Evolutionary conservation across 169 alveolate genomes (phyloP).

Genomic region (Eimeria brunetti): DNA sequence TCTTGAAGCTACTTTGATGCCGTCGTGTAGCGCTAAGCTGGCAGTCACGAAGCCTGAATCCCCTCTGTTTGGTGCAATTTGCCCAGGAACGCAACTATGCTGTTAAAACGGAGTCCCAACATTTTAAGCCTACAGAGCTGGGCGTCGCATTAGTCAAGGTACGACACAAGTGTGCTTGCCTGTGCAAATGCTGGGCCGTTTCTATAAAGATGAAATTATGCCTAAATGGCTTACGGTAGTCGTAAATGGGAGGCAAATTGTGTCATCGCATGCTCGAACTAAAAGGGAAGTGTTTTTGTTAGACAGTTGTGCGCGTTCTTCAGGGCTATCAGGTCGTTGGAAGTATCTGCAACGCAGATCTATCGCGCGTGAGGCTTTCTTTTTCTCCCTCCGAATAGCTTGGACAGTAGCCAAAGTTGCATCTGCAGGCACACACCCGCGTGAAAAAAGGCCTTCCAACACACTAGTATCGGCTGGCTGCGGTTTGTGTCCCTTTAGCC

Average conservation of each 20-base stretch:
- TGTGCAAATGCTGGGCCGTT: neutral
- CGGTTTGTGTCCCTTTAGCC: constrained; percentile 60
- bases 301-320: neutral
- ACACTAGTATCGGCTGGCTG: neutral
- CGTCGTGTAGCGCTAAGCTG: neutral
- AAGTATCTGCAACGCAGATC: constrained; percentile 56
- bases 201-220: neutral
- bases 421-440: neutral
- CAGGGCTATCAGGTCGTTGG: constrained; percentile 57
- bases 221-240: neutral
- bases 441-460: neutral
- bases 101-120: constrained; percentile 48
- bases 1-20: neutral
- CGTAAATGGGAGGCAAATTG: neutral
- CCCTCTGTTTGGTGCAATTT: neutral
- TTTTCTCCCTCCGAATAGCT: neutral
- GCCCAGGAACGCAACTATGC: constrained; percentile 79
- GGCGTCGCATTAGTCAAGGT: constrained; percentile 78
- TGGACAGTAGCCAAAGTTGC: neutral
- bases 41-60: neutral
- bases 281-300: no score
- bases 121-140: constrained; percentile 73
- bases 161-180: neutral
- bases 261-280: neutral
- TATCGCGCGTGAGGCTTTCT: neutral